phyloP scores from a whole-genome alignment of 2,329 filamentous ascomycete species.

The Paracoccidioides lutzii region DNA sequence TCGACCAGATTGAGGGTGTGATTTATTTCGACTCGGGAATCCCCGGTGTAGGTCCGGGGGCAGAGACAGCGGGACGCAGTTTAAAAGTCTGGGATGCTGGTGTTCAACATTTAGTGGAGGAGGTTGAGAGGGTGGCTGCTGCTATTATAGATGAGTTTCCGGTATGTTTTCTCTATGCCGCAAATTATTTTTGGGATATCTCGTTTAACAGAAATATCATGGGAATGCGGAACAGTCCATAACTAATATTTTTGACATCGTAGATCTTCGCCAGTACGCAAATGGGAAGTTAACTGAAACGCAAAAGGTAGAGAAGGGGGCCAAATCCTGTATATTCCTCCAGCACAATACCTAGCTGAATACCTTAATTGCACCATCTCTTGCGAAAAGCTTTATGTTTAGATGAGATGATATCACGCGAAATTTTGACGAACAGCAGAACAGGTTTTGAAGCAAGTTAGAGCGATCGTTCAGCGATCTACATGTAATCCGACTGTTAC shows the following conservation, averaged over 20 bases:
- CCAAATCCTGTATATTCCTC: neutral
- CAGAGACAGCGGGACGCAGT: constrained; percentile 52
- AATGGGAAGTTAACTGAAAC: constrained; percentile 19
- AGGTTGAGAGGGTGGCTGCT: constrained; percentile 76
- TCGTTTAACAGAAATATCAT: neutral
- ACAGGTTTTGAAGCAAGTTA: neutral
- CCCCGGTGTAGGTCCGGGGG: constrained; percentile 49
- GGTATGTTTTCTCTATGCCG: constrained; percentile 31
- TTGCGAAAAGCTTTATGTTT: neutral
- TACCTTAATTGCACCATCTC: neutral
- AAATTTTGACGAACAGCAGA: neutral
- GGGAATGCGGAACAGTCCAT: neutral
- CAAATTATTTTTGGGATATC: neutral
- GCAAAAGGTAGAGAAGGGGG: neutral
- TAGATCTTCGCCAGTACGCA: constrained; percentile 25
- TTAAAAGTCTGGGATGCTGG: constrained; percentile 81
- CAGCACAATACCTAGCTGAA: neutral
- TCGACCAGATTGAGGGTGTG: constrained; percentile 82
- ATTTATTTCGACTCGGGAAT: constrained; percentile 72
- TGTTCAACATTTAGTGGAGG: constrained; percentile 73
- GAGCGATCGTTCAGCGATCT: no score
- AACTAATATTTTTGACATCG: constrained; percentile 4
- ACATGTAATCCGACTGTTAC: no score
- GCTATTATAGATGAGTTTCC: constrained; percentile 71
- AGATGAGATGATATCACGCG: neutral